These are phyloP conservation scores for Podila horticola DNA, from an alignment of 192 early-diverging fungal genomes.

Conservation along the genomic window DNA sequence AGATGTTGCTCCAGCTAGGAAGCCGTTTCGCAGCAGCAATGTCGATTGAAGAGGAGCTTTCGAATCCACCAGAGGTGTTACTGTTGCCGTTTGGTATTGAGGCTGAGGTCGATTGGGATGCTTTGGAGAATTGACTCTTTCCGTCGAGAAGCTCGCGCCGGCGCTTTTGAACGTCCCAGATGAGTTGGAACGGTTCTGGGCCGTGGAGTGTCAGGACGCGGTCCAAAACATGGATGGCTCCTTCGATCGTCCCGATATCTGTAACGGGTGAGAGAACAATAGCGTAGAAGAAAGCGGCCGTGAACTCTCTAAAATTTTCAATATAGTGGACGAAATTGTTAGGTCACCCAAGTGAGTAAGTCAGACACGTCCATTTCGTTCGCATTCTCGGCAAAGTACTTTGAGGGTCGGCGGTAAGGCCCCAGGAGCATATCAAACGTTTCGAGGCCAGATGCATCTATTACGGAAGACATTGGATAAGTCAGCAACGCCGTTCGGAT, in stretches of 20 bases:
- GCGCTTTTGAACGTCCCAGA: conserved; percentile 42
- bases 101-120: not conserved
- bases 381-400: conserved; percentile 5
- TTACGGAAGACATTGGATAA: not conserved
- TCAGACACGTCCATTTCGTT: too few relatives aligned
- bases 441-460: conserved; percentile 43
- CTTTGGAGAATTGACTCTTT: conserved; percentile 18
- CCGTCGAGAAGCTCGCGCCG: conserved; percentile 40
- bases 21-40: conserved; percentile 7
- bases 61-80: not conserved
- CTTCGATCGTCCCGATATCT: conserved; percentile 38
- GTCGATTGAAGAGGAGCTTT: not conserved
- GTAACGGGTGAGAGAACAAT: conserved; percentile 38
- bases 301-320: conserved; percentile 21
- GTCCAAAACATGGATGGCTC: conserved; percentile 36
- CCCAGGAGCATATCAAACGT: conserved; percentile 39
- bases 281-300: conserved; percentile 38
- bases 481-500: not conserved
- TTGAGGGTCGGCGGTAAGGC: conserved; percentile 35
- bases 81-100: not conserved
- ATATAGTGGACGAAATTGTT: too few relatives aligned
- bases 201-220: conserved; percentile 38
- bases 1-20: conserved; percentile 37
- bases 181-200: conserved; percentile 24
- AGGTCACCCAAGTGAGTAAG: too few relatives aligned